Evolutionary conservation across 352 stramenopile species (phyloP).

Genomic region (Pythium inflatum): DNA sequence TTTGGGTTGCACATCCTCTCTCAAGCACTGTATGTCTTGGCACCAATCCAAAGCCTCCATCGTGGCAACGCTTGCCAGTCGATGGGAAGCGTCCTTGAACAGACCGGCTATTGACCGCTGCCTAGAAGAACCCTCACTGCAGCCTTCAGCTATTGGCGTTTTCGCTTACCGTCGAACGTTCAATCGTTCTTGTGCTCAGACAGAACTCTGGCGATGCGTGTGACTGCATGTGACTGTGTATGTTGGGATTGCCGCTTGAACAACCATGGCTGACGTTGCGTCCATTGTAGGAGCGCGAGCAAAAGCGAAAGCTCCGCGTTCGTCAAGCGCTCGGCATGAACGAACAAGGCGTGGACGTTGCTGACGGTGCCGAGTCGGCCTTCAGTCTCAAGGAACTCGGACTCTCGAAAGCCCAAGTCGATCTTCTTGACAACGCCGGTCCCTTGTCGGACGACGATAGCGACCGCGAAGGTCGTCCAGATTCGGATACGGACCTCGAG

Average conservation of each 20-base stretch:
- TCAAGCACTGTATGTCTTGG: constrained; percentile 37
- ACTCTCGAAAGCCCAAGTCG: constrained; percentile 77
- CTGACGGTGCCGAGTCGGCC: constrained; percentile 68
- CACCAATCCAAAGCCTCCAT: constrained; percentile 87
- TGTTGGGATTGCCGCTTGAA: not conserved
- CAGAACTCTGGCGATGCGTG: constrained; percentile 40
- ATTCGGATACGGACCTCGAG: constrained; percentile 34
- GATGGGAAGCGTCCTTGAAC: constrained; percentile 89
- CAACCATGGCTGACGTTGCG: not conserved
- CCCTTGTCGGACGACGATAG: constrained; percentile 51
- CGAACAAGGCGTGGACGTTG: constrained; percentile 80
- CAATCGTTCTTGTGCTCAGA: constrained; percentile 93
- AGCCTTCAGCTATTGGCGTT: constrained; percentile 91
- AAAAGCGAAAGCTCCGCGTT: constrained; percentile 84
- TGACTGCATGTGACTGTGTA: constrained; percentile 22
- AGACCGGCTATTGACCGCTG: constrained; percentile 91
- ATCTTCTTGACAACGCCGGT: constrained; percentile 74
- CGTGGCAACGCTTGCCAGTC: constrained; percentile 26
- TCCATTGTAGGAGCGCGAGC: constrained; percentile 83
- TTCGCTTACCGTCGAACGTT: constrained; percentile 62
- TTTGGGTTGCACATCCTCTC: constrained; percentile 68
- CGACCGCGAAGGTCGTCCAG: constrained; percentile 21
- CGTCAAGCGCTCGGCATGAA: constrained; percentile 84
- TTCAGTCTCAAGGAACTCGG: constrained; percentile 84
- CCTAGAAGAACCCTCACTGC: constrained; percentile 70